Conservation (phyloP, 148 eudicot species). For the Linanthus parryae region DNA sequence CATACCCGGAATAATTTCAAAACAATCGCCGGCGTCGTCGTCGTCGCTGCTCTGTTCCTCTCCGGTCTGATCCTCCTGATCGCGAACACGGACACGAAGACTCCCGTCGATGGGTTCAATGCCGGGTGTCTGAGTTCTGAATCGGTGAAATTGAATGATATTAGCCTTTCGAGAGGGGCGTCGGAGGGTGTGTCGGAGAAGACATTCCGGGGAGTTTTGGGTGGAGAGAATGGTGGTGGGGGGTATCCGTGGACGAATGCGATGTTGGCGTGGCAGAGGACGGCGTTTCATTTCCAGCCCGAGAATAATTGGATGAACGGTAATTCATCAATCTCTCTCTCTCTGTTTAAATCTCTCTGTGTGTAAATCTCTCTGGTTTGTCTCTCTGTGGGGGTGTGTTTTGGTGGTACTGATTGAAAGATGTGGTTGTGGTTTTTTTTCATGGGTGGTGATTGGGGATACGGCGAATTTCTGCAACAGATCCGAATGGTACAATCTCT, state of each 20-base stretch:
- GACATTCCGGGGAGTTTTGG: conserved; percentile 17
- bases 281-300: conserved; percentile 81
- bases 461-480: conserved; percentile 18
- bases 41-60: too few species aligned
- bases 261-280: conserved; percentile 83
- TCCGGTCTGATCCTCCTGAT: too few species aligned
- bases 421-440: neutral
- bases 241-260: conserved; percentile 60
- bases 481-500: conserved; percentile 48
- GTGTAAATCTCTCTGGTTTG: neutral
- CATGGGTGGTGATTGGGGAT: conserved; percentile 6
- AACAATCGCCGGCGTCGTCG: too few species aligned
- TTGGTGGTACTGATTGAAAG: too few species aligned
- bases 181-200: conserved; percentile 63
- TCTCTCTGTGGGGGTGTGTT: neutral
- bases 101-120: too few species aligned
- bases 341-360: neutral
- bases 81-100: too few species aligned
- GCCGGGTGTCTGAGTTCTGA: too few species aligned
- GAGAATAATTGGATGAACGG: conserved; percentile 92
- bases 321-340: conserved; percentile 1
- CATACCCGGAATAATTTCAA: too few species aligned
- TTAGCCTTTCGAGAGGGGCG: conserved; percentile 60
- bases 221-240: too few species aligned
- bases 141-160: too few species aligned